Evolutionary conservation across 257 asterid species (phyloP).

Genomic region (Solanum arcanum): DNA sequence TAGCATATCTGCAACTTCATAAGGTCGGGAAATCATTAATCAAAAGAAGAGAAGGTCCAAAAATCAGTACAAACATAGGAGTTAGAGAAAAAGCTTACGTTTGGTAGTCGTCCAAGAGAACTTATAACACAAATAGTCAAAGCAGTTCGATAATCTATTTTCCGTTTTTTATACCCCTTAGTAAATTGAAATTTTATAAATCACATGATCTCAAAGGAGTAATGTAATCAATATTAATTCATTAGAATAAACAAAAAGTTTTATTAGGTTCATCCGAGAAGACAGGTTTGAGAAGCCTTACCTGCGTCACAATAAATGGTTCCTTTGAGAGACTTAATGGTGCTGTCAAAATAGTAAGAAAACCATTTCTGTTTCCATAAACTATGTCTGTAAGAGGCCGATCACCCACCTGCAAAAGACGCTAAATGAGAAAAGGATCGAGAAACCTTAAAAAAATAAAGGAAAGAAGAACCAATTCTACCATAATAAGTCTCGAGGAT

Average conservation of each 20-base stretch:
- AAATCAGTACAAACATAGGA: background rate
- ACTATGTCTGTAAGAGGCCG: conserved; percentile 88
- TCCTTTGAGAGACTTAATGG: conserved; percentile 75
- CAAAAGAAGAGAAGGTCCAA: background rate
- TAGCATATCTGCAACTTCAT: background rate
- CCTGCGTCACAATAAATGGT: conserved; percentile 81
- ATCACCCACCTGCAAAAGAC: conserved; percentile 73
- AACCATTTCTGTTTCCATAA: conserved; percentile 80
- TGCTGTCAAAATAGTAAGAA: conserved; percentile 71
- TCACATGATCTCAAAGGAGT: background rate
- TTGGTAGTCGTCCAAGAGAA: background rate
- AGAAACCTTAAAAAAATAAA: background rate
- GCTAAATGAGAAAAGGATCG: background rate
- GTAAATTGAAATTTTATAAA: background rate
- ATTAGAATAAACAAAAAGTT: background rate
- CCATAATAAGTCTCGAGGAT: conserved; percentile 78
- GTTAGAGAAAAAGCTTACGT: background rate
- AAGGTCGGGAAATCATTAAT: background rate
- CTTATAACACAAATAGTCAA: background rate
- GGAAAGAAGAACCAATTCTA: conserved; percentile 1
- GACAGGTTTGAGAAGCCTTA: conserved; percentile 7
- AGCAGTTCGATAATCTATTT: background rate
- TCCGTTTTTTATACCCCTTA: background rate
- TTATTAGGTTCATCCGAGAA: background rate
- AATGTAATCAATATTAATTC: background rate